Evolutionary conservation across 2,329 filamentous ascomycete genomes (phyloP).

Genomic region (Fusarium setosum): DNA sequence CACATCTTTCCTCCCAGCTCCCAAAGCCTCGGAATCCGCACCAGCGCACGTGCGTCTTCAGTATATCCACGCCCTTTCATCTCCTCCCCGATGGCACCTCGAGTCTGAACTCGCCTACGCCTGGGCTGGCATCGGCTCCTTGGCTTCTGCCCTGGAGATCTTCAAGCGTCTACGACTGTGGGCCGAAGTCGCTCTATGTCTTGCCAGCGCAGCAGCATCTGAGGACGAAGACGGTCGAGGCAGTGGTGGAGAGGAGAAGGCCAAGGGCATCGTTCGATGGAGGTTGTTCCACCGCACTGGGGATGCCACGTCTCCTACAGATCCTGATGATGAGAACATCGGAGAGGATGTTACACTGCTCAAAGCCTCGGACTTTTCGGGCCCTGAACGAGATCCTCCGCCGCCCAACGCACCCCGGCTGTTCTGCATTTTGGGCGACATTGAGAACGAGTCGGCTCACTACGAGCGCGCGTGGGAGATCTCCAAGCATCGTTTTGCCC

Average conservation of each 20-base stretch:
- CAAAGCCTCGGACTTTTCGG: conserved; percentile 64
- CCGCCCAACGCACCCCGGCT: conserved; percentile 87
- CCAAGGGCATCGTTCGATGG: conserved; percentile 78
- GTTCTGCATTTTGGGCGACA: conserved; percentile 93
- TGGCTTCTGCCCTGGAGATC: conserved; percentile 92
- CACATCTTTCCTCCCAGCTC: conserved; percentile 83
- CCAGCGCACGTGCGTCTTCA: conserved; percentile 79
- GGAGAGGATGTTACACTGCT: conserved; percentile 64
- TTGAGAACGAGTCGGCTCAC: conserved; percentile 78
- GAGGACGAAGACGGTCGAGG: conserved; percentile 68
- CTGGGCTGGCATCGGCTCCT: conserved; percentile 90
- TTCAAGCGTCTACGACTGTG: conserved; percentile 94
- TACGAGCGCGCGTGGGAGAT: conserved; percentile 92
- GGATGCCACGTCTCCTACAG: conserved; percentile 44
- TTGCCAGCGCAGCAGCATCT: conserved; percentile 70
- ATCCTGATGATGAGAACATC: conserved; percentile 63
- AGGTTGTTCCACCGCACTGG: conserved; percentile 79
- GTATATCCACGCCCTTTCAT: conserved; percentile 86
- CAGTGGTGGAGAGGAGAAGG: conserved; percentile 79
- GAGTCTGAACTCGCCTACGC: conserved; percentile 92
- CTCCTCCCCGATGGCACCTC: conserved; percentile 91
- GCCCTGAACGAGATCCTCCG: conserved; percentile 74
- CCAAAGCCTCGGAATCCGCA: conserved; percentile 82
- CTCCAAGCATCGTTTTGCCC: conserved; percentile 82
- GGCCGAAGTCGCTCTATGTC: conserved; percentile 94